Base-by-base conservation (phyloP, 129 eudicot species). In the Flaveria ramosissima region DNA sequence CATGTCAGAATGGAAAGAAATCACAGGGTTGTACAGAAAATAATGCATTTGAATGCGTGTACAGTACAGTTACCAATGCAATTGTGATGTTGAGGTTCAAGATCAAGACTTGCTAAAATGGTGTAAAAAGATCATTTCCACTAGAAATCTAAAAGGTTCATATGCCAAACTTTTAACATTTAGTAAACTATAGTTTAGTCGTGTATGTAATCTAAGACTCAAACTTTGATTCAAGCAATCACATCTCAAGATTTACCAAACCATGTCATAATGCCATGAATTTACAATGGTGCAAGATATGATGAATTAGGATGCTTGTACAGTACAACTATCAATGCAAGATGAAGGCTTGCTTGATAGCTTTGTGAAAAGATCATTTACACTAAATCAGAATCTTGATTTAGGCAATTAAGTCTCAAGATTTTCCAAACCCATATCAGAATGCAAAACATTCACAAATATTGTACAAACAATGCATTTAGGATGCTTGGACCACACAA, bases 231-330 rank as follows among this genome's bases (percentile, higher is more conserved):
- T 32, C 69, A 55, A 24, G 19, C 26, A 68, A 68, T 45, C 16
- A 42, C 68, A 43, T 74, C 39, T 59, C 78, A 74, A 59, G 42
- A 71, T 51, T 71, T 74, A 43, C 60, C 24, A 60, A 42, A 56
- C 43, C 78, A 20, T 60, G 4, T 55, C 75, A 55, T 2, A 16
- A 45, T 45, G 27, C 32, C 71, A 75, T 17, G 24, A 19, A 30
- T 47, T 70, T 60, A 73, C 17, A 56, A 1, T 63, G 30, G 61
- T 47, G 63, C 23, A 45, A 27, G 48, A 17, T 2, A 71, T 27
- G 64, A 53, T 50, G 20, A 50, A 39, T 36, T 32, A 36, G 21
- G 21, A 30, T 65, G 42, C 48, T 13, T 63, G 68, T 27, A 13
- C 68, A 0, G 21, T 30, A 27, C 19, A 27, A 17, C 19, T 65